Evolutionary conservation across 129 eudicot species (phyloP).

Genomic region (Arctium lappa): DNA sequence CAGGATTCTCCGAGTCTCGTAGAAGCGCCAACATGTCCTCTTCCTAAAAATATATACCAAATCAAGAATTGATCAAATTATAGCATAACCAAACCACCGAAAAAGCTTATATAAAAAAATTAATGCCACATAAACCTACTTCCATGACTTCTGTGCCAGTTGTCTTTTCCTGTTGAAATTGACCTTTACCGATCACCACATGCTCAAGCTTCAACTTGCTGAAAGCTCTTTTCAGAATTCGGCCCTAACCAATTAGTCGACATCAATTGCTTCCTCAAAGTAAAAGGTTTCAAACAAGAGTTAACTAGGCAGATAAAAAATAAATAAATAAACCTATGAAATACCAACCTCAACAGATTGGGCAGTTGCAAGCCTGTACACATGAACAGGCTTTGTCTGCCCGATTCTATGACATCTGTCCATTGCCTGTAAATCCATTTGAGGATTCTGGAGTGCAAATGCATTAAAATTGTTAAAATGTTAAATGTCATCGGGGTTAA

Average conservation of each 20-base stretch:
- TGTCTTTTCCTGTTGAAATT: conserved; percentile 72
- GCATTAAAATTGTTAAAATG: neutral
- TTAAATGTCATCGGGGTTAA: neutral
- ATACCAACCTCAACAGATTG: conserved; percentile 78
- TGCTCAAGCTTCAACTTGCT: conserved; percentile 96
- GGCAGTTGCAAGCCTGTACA: conserved; percentile 95
- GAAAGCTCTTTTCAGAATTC: conserved; percentile 95
- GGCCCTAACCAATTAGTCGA: conserved; percentile 49
- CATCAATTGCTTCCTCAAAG: neutral
- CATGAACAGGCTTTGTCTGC: conserved; percentile 99
- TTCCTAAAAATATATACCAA: conserved; percentile 38
- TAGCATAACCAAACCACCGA: neutral
- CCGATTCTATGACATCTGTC: conserved; percentile 99
- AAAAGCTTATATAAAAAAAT: neutral
- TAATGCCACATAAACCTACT: conserved; percentile 20
- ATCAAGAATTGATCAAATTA: neutral
- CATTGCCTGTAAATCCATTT: conserved; percentile 99
- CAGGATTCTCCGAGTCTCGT: conserved; percentile 53
- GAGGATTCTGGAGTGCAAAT: conserved; percentile 79
- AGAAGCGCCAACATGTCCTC: conserved; percentile 85
- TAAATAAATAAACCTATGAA: neutral
- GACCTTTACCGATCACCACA: conserved; percentile 98
- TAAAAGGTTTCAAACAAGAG: neutral
- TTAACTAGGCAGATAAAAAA: neutral
- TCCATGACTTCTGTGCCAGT: conserved; percentile 39